These are phyloP conservation scores for Musa troglodytarum DNA, from an alignment of 176 grass and related monocot species.

Conservation along the genomic window DNA sequence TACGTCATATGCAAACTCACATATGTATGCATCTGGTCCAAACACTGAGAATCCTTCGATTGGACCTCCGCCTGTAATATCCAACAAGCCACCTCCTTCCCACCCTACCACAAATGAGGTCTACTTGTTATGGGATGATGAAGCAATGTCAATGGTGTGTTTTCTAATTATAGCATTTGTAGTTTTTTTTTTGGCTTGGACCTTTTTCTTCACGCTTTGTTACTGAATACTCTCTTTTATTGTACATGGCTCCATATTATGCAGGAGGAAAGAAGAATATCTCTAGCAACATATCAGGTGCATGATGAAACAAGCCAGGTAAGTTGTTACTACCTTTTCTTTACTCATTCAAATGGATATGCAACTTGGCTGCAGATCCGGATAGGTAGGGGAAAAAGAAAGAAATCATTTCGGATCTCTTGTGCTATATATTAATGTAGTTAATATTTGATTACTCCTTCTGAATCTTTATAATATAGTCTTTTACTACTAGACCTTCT, in stretches of 20 bases:
- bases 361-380: slow-evolving; percentile 5
- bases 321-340: slow-evolving; percentile 57
- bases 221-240: not conserved
- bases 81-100: slow-evolving; percentile 50
- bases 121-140: slow-evolving; percentile 95
- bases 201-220: slow-evolving; percentile 8
- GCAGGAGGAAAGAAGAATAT: slow-evolving; percentile 97
- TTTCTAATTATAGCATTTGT: slow-evolving; percentile 6
- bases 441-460: not conserved
- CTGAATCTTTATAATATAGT: not conserved
- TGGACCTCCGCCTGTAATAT: slow-evolving; percentile 36
- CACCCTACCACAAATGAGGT: slow-evolving; percentile 74
- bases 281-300: slow-evolving; percentile 71
- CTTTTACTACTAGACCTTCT: not conserved
- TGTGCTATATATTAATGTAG: not conserved
- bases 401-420: not conserved
- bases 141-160: slow-evolving; percentile 95
- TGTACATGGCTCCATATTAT: not conserved
- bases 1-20: slow-evolving; percentile 25
- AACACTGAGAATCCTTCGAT: slow-evolving; percentile 39
- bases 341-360: slow-evolving; percentile 23
- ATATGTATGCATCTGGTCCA: slow-evolving; percentile 43
- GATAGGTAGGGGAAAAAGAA: not conserved
- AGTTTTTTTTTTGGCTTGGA: not conserved
- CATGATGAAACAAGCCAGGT: slow-evolving; percentile 99